Base-by-base conservation (phyloP, 176 grass and related monocot genomes). In the Typha latifolia region DNA sequence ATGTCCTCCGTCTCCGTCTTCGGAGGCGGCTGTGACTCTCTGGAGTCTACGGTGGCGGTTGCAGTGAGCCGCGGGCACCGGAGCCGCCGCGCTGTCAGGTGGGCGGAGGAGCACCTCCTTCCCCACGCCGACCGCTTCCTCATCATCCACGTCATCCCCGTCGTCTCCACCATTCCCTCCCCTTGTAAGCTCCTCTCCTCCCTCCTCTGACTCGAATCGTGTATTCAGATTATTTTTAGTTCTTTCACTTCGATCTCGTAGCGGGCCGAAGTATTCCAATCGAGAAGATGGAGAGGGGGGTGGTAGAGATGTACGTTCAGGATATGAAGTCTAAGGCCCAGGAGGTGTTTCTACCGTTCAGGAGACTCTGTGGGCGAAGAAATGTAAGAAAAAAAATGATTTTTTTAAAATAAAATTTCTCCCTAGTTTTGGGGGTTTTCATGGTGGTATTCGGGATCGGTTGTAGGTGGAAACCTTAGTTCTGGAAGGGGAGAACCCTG, bases 91-190 rank as follows among this genome's bases (percentile, higher is more conserved):
- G 86, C 86, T 0, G 86, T 68, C 48, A 34, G 83, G 48, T 99
- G 94, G 94, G 94, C 78, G 0, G 81, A 74, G 14, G 76, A 78
- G 15, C 81, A 72, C 82, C 78, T 96, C 14, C 31, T 56, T 22
- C 62, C 66, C 9, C 61, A 34, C 0, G 77, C 72, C 20, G 83
- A 52, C 55, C 62, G 76, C 63, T 64, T 99, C 23, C 26, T 77
- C 73, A 85, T 99, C 70, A 69, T 99, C 49, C 89, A 99, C 72
- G 81, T 99, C 64, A 87, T 93, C 59, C 86, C 81, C 51, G 53
- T 71, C 64, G 57, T 93, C 75, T 72, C 83, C 73, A 85, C 80
- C 78, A 79, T 99, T 19, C 89, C 89, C 29, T 78, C 94, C 16
- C 94, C 94, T 2, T 76, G 89, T 99, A 80, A 64, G 50, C 20